phyloP scores from a whole-genome alignment of 257 asterid genomes.

The Nicotiana knightiana region DNA sequence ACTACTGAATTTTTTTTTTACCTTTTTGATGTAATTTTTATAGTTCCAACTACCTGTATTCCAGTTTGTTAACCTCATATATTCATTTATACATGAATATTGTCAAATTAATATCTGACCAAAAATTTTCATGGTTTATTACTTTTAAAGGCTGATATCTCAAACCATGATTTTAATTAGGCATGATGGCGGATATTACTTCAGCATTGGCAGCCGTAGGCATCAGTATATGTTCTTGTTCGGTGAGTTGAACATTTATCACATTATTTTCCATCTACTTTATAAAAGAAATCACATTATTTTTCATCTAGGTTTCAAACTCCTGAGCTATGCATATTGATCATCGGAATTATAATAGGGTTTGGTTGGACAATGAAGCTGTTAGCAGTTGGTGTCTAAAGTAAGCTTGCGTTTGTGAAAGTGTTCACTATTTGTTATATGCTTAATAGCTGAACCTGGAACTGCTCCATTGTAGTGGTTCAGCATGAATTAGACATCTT shows the following conservation, averaged over 20 bases:
- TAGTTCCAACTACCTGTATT: neutral
- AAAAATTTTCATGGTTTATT: neutral
- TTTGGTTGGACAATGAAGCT: neutral
- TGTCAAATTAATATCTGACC: neutral
- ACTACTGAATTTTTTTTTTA: neutral
- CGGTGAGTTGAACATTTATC: constrained; percentile 45
- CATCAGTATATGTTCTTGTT: constrained; percentile 71
- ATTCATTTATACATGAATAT: neutral
- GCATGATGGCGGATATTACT: constrained; percentile 88
- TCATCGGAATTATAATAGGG: neutral
- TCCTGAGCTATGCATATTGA: neutral
- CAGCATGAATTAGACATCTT: neutral
- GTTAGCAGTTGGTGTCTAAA: neutral
- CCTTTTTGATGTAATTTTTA: neutral
- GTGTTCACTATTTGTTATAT: neutral
- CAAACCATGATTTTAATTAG: constrained; percentile 23
- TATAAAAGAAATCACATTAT: neutral
- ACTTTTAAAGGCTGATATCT: neutral
- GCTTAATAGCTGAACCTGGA: neutral
- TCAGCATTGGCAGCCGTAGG: constrained; percentile 73
- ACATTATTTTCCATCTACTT: neutral
- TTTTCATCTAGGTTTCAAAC: neutral
- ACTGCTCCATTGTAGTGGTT: neutral
- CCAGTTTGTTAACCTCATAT: neutral
- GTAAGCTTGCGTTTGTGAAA: neutral